Evolutionary conservation across 116 monocot species (phyloP), one percentile per base, ranked within the genome.

Genomic region (Posidonia oceanica): DNA sequence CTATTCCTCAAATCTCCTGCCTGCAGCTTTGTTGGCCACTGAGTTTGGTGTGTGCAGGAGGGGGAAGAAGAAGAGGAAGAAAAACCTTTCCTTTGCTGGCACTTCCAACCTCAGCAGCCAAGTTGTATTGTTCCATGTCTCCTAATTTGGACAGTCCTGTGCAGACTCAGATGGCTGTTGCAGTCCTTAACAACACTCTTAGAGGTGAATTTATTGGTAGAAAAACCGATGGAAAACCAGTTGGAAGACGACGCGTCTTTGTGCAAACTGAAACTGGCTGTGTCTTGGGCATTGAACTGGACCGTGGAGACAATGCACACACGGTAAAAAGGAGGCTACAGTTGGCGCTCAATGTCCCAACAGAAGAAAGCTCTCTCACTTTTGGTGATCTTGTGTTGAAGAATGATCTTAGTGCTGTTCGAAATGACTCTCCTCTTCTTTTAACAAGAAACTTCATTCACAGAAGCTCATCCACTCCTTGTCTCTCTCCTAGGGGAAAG

Each of bases 251-350:
- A 61, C 78, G 90, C 10, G 80, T 94, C 0, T 94, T 94, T 79
- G 94, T 94, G 52, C 94, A 94, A 71, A 94, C 91, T 18, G 94
- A 94, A 13, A 83, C 78, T 12, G 94, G 90, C 20, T 83, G 77
- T 75, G 91, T 90, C 3, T 64, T 94, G 56, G 94, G 86, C 53
- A 78, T 94, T 29, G 94, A 94, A 71, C 72, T 90, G 70, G 94
- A 94, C 36, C 87, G 91, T 7, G 79, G 81, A n/a, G 90, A 94
- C 79, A 94, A 86, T 82, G 90, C 82, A 7, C 94, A 94, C 62
- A 90, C 94, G 10, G 83, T 94, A 18, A 94, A 90, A 64, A 83
- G 88, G 76, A 85, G 71, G 69, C 71, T 94, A 13, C 88, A 90
- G 71, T 29, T 94, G 53, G 90, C 80, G n/a, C 78, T 90, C 37